These are phyloP conservation scores for Exserohilum rostratum DNA, from an alignment of 2,329 filamentous ascomycete genomes.

Conservation along the genomic window DNA sequence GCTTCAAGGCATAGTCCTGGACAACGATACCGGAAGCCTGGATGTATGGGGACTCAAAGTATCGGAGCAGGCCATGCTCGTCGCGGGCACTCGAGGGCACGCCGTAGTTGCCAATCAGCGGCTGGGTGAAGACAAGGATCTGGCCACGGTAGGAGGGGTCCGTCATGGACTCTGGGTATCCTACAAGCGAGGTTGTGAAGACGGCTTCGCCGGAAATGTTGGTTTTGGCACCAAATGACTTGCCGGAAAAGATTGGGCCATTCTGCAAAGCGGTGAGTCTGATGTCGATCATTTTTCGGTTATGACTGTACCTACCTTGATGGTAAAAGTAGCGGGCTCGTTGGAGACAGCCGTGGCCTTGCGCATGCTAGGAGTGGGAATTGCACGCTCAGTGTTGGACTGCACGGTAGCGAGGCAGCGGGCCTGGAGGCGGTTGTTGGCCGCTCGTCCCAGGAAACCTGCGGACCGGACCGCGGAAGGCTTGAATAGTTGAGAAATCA, in stretches of 20 bases:
- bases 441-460: conserved; percentile 54
- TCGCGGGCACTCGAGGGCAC: conserved; percentile 87
- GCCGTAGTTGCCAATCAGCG: conserved; percentile 97
- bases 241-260: conserved; percentile 94
- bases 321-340: conserved; percentile 90
- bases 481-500: conserved; percentile 63
- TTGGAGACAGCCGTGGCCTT: conserved; percentile 71
- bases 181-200: conserved; percentile 97
- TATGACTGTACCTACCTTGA: conserved; percentile 68
- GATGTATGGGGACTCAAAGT: conserved; percentile 98
- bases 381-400: conserved; percentile 72
- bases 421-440: conserved; percentile 51
- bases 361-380: conserved; percentile 61
- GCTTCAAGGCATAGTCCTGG: conserved; percentile 88
- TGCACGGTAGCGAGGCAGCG: conserved; percentile 70
- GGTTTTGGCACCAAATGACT: conserved; percentile 92
- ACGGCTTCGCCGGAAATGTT: conserved; percentile 98
- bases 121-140: conserved; percentile 98
- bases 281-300: conserved; percentile 21
- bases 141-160: conserved; percentile 78
- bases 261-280: conserved; percentile 62
- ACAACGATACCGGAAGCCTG: conserved; percentile 96
- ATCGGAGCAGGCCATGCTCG: conserved; percentile 87
- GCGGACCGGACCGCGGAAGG: conserved; percentile 54
- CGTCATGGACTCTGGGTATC: conserved; percentile 89